Evolutionary conservation across 1,139 yeast genomes (phyloP), one percentile per base, ranked within the genome.

Genomic region (Debaryomyces coudertii): DNA sequence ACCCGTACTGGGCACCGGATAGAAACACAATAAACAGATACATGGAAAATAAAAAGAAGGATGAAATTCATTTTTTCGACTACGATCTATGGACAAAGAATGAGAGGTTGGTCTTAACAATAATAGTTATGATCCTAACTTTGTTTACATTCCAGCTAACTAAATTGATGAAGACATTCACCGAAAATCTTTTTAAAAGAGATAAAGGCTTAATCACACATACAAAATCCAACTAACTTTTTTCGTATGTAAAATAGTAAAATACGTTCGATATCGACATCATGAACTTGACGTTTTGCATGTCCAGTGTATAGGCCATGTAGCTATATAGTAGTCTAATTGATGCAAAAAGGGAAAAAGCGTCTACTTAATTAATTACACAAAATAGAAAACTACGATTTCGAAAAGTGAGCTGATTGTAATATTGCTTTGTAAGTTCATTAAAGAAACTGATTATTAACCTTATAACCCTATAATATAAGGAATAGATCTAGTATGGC

Each of bases 51-150:
- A 66, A 64, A 48, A 60, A 65, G 46, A 53, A 58, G 29, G 75
- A 71, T 47, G 69, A 66, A 44, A 59, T 74, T 8, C 76, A 71
- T 51, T 60, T 75, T 28, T 68, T 72, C 46, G 69, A 71, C 47
- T 56, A 60, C 43, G 75, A 69, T 1, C 56, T 70, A 40, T 74
- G 77, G 78, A 51, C 54, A 22, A 69, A 71, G 45, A 62, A 74
- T 53, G 77, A 73, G 52, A 69, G 66, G 48, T 53, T 73, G 49
- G 61, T 75, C 2, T 57, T 67, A 46, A 71, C 79, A 0, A 58
- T 71, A 3, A 52, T 62, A 28, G 56, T 70, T 38, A 69, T 71
- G 72, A 47, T 62, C 9, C 11, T 46, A 11, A 46, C 50, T 3
- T 36, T 46, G n/a, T 40, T 42, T 6, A 29, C 34, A 23, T 28